Base-by-base conservation (phyloP, 495 filamentous ascomycete genomes). In the Clohesyomyces aquaticus region DNA sequence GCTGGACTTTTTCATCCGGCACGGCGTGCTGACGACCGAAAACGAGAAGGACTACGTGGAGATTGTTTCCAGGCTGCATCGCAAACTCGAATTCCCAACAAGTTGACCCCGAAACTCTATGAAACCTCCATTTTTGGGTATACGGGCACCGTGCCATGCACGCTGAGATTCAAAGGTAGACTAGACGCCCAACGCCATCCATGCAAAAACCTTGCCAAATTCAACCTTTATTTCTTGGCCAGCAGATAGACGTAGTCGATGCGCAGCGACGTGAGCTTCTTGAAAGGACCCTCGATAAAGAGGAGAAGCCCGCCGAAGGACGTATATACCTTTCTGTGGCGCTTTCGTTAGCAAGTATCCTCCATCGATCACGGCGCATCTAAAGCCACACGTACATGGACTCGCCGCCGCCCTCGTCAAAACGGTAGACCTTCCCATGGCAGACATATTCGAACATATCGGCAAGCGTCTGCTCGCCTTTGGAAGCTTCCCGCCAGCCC, bases 371-470 rank as follows among this genome's bases (percentile, higher is more conserved):
- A 41, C 21, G 26, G 0, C 12, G 29, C 23, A 21, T 4, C 9
- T 16, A 11, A 38, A 27, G 21, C 22, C 25, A 16, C 57, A 66
- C 45, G 53, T 50, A 57, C 59, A 61, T 32, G 1, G 18, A 19
- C 72, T 89, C 85, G 28, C 85, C 85, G 66, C 88, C 86, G 10
- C 83, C 89, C 74, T 97, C 94, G 77, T 95, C 91, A 74, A 98
- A 97, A 68, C 91, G 87, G 79, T 99, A 99, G 32, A 96, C 88
- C 85, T 97, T 98, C 62, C 94, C 94, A 76, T 96, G 86, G 76
- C 92, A 96, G 47, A 98, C 94, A 75, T 99, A 99, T 70, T 99
- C 95, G 63, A 86, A 99, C 75, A 89, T 86, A 74, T 98, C 92
- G 21, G 94, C 92, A 41, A 99, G 79, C 11, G 85, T 90, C 52